phyloP scores from a whole-genome alignment of 179 eudicot genomes.

The Camellia oleifera region DNA sequence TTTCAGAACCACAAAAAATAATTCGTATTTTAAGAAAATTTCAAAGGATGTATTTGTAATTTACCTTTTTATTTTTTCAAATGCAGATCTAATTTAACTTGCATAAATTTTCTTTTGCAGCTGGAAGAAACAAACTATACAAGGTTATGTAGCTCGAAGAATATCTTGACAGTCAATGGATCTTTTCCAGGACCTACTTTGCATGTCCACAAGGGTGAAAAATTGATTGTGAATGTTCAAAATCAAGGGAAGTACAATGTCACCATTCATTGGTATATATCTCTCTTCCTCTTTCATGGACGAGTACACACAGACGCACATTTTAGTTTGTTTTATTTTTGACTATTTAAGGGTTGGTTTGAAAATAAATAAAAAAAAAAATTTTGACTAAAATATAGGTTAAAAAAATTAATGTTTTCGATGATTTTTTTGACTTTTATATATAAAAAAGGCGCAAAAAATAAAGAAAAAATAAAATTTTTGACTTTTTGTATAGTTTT shows the following conservation, averaged over 20 bases:
- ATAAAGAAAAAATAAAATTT: too few species aligned
- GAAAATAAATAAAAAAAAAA: too few species aligned
- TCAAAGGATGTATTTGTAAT: too few species aligned
- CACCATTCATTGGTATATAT: constrained; percentile 17
- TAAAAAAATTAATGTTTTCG: too few species aligned
- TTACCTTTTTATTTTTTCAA: too few species aligned
- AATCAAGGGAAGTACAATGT: constrained; percentile 15
- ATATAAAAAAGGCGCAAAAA: too few species aligned
- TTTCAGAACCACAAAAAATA: too few species aligned
- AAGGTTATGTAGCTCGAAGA: constrained; percentile 13
- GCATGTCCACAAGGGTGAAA: constrained; percentile 17
- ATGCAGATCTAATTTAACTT: neutral
- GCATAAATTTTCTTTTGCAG: neutral
- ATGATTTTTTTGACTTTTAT: too few species aligned
- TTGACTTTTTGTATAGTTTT: too few species aligned
- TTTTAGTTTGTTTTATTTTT: too few species aligned
- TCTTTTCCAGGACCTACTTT: constrained; percentile 10
- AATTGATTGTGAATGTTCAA: constrained; percentile 6
- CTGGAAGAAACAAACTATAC: constrained; percentile 16
- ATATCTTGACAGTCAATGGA: neutral
- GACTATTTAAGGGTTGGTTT: too few species aligned
- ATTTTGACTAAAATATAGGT: neutral
- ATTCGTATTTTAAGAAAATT: too few species aligned
- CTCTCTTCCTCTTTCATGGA: neutral
- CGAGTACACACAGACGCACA: neutral